These are phyloP conservation scores for Solanum hybrid DNA, from an alignment of 305 asterid species.

Conservation along the genomic window DNA sequence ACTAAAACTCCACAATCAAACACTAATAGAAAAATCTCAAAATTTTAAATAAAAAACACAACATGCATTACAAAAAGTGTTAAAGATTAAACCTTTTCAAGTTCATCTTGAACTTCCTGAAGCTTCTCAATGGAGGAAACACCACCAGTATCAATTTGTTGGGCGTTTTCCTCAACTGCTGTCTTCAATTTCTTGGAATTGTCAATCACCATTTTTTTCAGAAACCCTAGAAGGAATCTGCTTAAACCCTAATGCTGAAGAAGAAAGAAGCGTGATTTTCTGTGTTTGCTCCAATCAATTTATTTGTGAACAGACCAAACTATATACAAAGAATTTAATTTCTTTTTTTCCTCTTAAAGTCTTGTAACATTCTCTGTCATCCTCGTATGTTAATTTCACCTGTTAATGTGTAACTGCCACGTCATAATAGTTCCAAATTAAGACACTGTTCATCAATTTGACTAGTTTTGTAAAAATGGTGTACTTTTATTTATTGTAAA, in stretches of 20 bases:
- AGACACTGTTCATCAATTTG: background rate
- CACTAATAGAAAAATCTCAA: background rate
- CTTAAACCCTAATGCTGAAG: constrained; percentile 7
- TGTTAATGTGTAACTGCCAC: background rate
- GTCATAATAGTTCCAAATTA: background rate
- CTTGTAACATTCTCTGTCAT: background rate
- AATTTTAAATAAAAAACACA: background rate
- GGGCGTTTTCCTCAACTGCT: constrained; percentile 16
- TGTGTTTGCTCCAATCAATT: background rate
- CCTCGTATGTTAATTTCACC: background rate
- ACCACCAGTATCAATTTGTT: constrained; percentile 18
- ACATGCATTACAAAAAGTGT: background rate
- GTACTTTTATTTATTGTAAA: background rate
- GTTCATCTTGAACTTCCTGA: constrained; percentile 40
- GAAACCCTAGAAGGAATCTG: background rate
- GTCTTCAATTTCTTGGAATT: constrained; percentile 31
- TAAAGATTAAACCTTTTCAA: constrained; percentile 31
- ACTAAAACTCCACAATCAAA: background rate
- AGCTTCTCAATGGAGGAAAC: constrained; percentile 35
- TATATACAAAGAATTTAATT: background rate
- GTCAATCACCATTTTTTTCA: constrained; percentile 31
- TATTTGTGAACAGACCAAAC: background rate
- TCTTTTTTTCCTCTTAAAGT: background rate
- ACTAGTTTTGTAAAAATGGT: background rate
- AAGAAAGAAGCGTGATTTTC: background rate